These are phyloP conservation scores for Xylariaceae sp. DNA, from an alignment of 2,329 filamentous ascomycete genomes.

Conservation along the genomic window DNA sequence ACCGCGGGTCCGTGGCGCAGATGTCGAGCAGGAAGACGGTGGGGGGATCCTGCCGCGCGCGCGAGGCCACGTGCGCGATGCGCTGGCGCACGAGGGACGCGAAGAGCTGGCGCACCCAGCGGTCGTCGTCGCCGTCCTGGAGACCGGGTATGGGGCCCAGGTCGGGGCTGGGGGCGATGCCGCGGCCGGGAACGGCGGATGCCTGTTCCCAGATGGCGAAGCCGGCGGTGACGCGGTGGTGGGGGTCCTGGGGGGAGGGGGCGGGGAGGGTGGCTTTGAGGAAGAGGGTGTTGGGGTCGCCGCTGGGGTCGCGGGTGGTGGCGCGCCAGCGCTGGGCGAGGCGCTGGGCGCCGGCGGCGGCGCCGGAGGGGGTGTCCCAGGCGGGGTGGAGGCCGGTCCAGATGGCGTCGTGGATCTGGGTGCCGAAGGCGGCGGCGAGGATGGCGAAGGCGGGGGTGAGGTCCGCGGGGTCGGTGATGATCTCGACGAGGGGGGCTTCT, in stretches of 20 bases:
- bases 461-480: conserved; percentile 17
- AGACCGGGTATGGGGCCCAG: conserved; percentile 36
- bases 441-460: conserved; percentile 25
- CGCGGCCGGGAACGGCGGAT: conserved; percentile 44
- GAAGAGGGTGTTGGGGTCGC: conserved; percentile 46
- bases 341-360: conserved; percentile 28
- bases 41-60: conserved; percentile 33
- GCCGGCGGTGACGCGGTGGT: conserved; percentile 38
- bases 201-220: conserved; percentile 52
- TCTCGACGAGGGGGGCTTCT: conserved; percentile 17
- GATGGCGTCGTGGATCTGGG: conserved; percentile 45
- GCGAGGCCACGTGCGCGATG: conserved; percentile 36
- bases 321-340: conserved; percentile 38
- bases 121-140: conserved; percentile 40
- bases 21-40: conserved; percentile 47
- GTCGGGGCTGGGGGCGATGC: conserved; percentile 34
- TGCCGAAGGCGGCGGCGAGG: conserved; percentile 41
- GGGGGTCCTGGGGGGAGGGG: conserved; percentile 22
- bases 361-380: conserved; percentile 49
- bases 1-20: conserved; percentile 48
- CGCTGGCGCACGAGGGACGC: conserved; percentile 40
- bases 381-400: conserved; percentile 49
- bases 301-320: conserved; percentile 35
- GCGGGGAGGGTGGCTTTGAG: conserved; percentile 47
- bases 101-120: conserved; percentile 41